These are phyloP conservation scores for Agrostemma githago DNA, from an alignment of 148 eudicot genomes.

Conservation along the genomic window DNA sequence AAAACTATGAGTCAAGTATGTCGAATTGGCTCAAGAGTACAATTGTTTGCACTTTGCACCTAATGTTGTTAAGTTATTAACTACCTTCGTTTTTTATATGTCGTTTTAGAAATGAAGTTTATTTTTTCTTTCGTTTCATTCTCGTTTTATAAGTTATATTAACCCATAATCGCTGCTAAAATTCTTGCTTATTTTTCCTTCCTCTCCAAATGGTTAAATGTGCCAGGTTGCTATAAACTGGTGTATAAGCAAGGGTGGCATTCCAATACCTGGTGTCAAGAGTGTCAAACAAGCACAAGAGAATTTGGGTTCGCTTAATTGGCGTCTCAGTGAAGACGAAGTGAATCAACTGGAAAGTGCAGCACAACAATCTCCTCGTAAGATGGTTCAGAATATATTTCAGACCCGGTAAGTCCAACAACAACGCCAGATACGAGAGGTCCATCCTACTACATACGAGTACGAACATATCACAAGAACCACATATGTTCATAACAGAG, in stretches of 20 bases:
- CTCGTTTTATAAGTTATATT: no score
- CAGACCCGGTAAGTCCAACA: slow-evolving; percentile 52
- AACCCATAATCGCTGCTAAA: neutral
- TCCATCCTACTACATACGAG: neutral
- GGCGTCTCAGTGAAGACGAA: slow-evolving; percentile 71
- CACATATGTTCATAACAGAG: neutral
- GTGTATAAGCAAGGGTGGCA: slow-evolving; percentile 83
- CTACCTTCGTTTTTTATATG: neutral
- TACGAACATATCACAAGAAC: neutral
- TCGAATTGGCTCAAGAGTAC: slow-evolving; percentile 5
- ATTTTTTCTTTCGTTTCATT: no score
- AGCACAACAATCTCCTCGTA: slow-evolving; percentile 59
- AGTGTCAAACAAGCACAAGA: slow-evolving; percentile 67
- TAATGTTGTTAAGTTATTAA: neutral
- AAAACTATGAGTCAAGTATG: slow-evolving; percentile 81
- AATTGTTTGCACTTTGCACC: neutral
- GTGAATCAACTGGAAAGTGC: slow-evolving; percentile 59
- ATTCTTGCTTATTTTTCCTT: neutral
- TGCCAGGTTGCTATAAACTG: slow-evolving; percentile 89
- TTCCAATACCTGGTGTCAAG: slow-evolving; percentile 96
- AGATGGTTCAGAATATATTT: slow-evolving; percentile 86
- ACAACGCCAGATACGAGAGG: neutral
- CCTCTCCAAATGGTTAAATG: slow-evolving; percentile 2
- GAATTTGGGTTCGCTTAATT: slow-evolving; percentile 82
- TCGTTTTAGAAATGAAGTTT: neutral